Percentiles rank a stretch among this genome's conserved stretches.
Conservation (phyloP, 2,329 filamentous ascomycete genomes). For the Claviceps sorghi region DNA sequence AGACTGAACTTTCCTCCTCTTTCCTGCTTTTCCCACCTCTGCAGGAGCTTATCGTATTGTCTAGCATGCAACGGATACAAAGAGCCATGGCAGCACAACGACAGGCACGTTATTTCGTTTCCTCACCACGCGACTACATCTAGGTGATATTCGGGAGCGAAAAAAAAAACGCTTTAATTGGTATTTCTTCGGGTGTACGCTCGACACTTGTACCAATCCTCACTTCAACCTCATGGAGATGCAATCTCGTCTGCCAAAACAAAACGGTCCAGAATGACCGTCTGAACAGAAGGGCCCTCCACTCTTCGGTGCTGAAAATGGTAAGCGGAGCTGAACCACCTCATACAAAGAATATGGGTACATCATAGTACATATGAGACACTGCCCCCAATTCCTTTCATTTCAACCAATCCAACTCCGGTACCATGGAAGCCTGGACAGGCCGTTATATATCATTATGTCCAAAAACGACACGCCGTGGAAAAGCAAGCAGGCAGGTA, state of each 20-base stretch:
- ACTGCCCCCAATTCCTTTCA: slow-evolving; percentile 17
- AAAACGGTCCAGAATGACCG: slow-evolving; percentile 9
- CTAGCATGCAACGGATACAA: neutral
- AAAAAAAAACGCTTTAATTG: slow-evolving; percentile 12
- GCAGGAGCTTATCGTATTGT: neutral
- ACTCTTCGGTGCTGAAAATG: slow-evolving; percentile 55
- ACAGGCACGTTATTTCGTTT: neutral
- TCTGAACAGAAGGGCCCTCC: slow-evolving; percentile 27
- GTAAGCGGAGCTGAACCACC: slow-evolving; percentile 49
- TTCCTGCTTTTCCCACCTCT: neutral
- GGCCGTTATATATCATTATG: slow-evolving; percentile 2
- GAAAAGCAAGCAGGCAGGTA: neutral
- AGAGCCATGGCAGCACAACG: neutral
- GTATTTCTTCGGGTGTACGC: slow-evolving; percentile 34
- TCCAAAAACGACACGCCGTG: neutral
- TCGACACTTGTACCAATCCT: slow-evolving; percentile 49
- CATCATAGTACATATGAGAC: slow-evolving; percentile 37
- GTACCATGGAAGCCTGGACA: slow-evolving; percentile 10
- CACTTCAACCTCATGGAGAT: slow-evolving; percentile 59
- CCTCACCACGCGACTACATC: neutral
- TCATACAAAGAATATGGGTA: slow-evolving; percentile 25
- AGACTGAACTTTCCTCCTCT: neutral
- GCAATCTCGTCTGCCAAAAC: slow-evolving; percentile 22
- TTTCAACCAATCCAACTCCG: slow-evolving; percentile 21
- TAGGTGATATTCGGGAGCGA: neutral